Conservation (phyloP, 306 rosid genomes). For the Echinosophora koreensis region DNA sequence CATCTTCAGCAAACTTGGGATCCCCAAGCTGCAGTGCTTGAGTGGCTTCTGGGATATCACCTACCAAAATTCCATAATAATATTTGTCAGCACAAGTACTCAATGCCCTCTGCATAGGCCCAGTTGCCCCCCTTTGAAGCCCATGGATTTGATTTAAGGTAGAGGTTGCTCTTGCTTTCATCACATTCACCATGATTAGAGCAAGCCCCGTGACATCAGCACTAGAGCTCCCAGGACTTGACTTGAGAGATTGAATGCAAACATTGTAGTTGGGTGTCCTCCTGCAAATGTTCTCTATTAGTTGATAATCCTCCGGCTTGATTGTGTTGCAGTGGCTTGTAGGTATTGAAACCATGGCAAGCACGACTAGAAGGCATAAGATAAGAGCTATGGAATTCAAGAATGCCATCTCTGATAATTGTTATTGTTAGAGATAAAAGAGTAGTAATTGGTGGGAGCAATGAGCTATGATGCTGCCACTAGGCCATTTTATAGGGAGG, state of each 20-base stretch:
- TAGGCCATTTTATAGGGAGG: conserved; percentile 17
- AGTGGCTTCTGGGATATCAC: conserved; percentile 50
- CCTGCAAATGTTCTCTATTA: conserved; percentile 57
- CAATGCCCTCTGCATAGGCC: conserved; percentile 10
- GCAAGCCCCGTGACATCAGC: conserved; percentile 52
- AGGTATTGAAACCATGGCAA: conserved; percentile 35
- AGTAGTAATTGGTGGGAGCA: not conserved
- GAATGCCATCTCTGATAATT: conserved; percentile 37
- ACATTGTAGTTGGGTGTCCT: conserved; percentile 57
- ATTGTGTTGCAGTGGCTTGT: conserved; percentile 39
- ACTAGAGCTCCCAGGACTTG: conserved; percentile 41
- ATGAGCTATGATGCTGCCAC: not conserved
- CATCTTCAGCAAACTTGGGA: conserved; percentile 55
- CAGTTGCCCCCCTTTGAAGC: conserved; percentile 12
- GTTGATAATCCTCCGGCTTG: conserved; percentile 18
- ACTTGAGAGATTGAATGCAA: conserved; percentile 47
- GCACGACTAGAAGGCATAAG: conserved; percentile 12
- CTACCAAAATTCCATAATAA: conserved; percentile 41
- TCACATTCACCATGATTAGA: conserved; percentile 49
- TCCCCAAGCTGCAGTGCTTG: conserved; percentile 59
- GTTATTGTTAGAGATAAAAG: not conserved
- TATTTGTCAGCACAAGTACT: conserved; percentile 47
- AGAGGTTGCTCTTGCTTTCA: conserved; percentile 44
- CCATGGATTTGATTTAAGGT: conserved; percentile 33
- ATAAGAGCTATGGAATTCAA: conserved; percentile 23